phyloP scores from a whole-genome alignment of 2,329 filamentous ascomycete genomes.

The Hymenotorrendiella dingleyae region DNA sequence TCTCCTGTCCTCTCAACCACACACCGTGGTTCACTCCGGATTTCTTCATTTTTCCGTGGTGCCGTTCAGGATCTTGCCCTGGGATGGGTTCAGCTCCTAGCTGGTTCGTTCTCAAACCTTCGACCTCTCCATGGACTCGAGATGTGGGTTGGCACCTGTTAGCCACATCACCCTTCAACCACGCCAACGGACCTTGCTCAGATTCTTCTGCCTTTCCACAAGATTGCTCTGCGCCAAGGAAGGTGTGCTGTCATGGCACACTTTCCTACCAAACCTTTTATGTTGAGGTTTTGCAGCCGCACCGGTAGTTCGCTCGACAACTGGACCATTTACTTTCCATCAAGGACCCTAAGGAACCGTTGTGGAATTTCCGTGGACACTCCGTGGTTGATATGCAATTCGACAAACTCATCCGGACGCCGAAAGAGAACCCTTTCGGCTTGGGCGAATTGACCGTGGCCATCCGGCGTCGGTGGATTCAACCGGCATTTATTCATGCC shows the following conservation, averaged over 20 bases:
- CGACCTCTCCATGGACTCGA: slow-evolving; percentile 1
- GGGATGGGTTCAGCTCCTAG: slow-evolving; percentile 1
- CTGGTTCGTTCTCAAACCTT: slow-evolving; percentile 2
- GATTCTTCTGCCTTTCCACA: not conserved
- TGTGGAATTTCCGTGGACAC: slow-evolving; percentile 5
- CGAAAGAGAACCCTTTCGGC: not conserved
- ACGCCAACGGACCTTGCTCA: not conserved
- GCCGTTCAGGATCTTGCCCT: not conserved
- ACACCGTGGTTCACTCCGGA: slow-evolving; percentile 4
- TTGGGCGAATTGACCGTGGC: slow-evolving; percentile 10
- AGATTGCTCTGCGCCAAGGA: no score
- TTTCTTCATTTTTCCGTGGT: not conserved
- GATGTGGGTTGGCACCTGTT: slow-evolving; percentile 3
- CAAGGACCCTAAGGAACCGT: slow-evolving; percentile 1
- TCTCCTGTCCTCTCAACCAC: slow-evolving; percentile 9
- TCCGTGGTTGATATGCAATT: slow-evolving; percentile 1
- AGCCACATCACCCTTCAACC: not conserved
- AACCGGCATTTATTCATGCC: slow-evolving; percentile 25
- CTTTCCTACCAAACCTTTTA: slow-evolving; percentile 1
- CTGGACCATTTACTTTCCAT: not conserved
- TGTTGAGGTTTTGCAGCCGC: slow-evolving; percentile 12
- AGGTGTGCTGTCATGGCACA: not conserved
- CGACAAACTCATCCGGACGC: no score
- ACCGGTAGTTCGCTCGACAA: no score
- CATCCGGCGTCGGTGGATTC: slow-evolving; percentile 15